Percentiles rank a stretch among this genome's conserved stretches.
These are phyloP conservation scores for Oryza meridionalis DNA, from an alignment of 176 grass and related monocot genomes.

Conservation along the genomic window DNA sequence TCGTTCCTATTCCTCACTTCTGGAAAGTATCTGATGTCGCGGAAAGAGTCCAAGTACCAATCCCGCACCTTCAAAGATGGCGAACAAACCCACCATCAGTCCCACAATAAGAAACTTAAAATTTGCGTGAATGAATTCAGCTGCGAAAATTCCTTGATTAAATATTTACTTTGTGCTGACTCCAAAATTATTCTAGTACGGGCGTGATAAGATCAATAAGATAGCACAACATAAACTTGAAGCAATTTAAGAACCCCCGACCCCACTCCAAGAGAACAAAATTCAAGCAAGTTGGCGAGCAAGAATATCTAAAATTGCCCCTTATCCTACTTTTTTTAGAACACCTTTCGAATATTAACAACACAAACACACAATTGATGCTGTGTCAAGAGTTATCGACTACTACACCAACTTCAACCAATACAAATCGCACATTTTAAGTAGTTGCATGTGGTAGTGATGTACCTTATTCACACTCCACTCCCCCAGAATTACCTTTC, in stretches of 20 bases:
- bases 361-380: not conserved
- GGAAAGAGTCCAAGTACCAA: conserved; percentile 92
- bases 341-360: not conserved
- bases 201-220: conserved; percentile 16
- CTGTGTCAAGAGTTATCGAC: not conserved
- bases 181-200: conserved; percentile 31
- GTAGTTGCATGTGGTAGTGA: not conserved
- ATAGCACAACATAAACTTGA: conserved; percentile 10
- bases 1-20: conserved; percentile 60
- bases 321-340: not conserved
- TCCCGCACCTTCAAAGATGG: conserved; percentile 67
- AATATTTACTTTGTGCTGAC: conserved; percentile 32
- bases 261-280: not conserved
- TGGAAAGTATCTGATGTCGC: conserved; percentile 77
- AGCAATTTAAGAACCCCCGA: not conserved
- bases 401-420: not conserved
- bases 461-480: conserved; percentile 7
- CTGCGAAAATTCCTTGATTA: not conserved
- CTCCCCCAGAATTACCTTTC: not conserved
- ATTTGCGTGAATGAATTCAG: conserved; percentile 30
- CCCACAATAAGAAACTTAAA: conserved; percentile 17
- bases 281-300: conserved; percentile 20
- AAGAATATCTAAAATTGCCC: conserved; percentile 26
- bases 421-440: not conserved
- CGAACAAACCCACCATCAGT: conserved; percentile 27